A percentile compares a stretch with the other conserved stretches of the same genome.
Conservation (phyloP, 2,329 filamentous ascomycete species). For the Torrubiellomyces zombiae region DNA sequence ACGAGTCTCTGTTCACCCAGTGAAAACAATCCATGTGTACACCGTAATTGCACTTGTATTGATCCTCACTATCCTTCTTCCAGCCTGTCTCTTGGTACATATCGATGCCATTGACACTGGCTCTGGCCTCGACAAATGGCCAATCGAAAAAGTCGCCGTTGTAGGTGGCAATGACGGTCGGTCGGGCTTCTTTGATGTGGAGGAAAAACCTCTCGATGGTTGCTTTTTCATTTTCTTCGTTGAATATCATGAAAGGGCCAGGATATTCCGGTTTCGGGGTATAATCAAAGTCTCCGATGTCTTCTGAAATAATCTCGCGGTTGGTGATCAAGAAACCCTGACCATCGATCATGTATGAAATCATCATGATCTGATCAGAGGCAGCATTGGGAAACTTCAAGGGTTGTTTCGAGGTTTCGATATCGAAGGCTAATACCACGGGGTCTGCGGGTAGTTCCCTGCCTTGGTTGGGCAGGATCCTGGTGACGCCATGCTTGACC, state of each 20-base stretch:
- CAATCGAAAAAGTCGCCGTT: slow-evolving; percentile 99
- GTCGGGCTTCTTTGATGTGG: slow-evolving; percentile 85
- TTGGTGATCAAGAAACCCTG: slow-evolving; percentile 97
- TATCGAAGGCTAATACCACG: slow-evolving; percentile 98
- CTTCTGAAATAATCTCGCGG: slow-evolving; percentile 90
- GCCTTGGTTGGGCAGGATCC: slow-evolving; percentile 72
- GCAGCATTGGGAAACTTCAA: slow-evolving; percentile 92
- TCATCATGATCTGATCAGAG: slow-evolving; percentile 98
- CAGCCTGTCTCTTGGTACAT: slow-evolving; percentile 99
- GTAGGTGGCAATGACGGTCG: slow-evolving; percentile 98
- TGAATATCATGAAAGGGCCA: slow-evolving; percentile 94
- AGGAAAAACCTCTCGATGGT: slow-evolving; percentile 84
- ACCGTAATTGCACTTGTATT: slow-evolving; percentile 91
- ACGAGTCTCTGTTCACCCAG: slow-evolving; percentile 98
- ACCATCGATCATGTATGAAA: slow-evolving; percentile 99
- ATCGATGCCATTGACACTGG: slow-evolving; percentile 88
- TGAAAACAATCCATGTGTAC: slow-evolving; percentile 98
- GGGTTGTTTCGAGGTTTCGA: slow-evolving; percentile 90
- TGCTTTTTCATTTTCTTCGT: slow-evolving; percentile 83
- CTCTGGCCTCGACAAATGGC: slow-evolving; percentile 90
- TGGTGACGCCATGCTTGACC: slow-evolving; percentile 76
- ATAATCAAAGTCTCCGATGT: slow-evolving; percentile 96
- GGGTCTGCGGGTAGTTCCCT: slow-evolving; percentile 82
- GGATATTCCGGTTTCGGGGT: slow-evolving; percentile 93
- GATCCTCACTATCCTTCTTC: slow-evolving; percentile 85